Percentiles rank a stretch among this genome's conserved stretches.
These are phyloP conservation scores for Trichoderma erinaceum DNA, from an alignment of 495 filamentous ascomycete species.

Conservation along the genomic window DNA sequence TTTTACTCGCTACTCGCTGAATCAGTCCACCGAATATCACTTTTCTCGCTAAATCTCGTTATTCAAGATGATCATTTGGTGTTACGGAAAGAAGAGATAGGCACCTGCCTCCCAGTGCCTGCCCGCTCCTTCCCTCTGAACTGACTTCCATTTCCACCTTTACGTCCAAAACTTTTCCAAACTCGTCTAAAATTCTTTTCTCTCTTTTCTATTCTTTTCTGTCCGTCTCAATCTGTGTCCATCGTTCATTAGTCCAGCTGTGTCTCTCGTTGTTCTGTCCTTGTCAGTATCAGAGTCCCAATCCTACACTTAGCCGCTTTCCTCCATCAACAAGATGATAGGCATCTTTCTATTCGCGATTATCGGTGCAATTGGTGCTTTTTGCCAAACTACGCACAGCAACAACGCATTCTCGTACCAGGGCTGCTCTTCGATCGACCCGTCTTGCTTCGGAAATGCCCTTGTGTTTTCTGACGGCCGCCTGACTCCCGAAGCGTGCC, in stretches of 20 bases:
- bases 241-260: not conserved
- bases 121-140: not conserved
- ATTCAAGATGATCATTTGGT: not conserved
- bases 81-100: not conserved
- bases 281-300: not conserved
- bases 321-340: not conserved
- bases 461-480: not conserved
- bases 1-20: not conserved
- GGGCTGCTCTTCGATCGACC: conserved; percentile 1
- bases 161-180: not conserved
- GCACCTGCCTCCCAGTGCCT: not conserved
- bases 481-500: not conserved
- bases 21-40: not conserved
- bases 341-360: not conserved
- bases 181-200: not conserved
- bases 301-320: not conserved
- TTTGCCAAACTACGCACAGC: not conserved
- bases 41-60: not conserved
- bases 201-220: not conserved
- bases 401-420: not conserved
- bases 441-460: not conserved
- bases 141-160: not conserved
- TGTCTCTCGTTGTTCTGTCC: not conserved
- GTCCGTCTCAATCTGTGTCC: not conserved
- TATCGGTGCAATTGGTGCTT: not conserved